Conservation (phyloP, 1,139 yeast genomes). For the Eremothecium sinecaudum region DNA sequence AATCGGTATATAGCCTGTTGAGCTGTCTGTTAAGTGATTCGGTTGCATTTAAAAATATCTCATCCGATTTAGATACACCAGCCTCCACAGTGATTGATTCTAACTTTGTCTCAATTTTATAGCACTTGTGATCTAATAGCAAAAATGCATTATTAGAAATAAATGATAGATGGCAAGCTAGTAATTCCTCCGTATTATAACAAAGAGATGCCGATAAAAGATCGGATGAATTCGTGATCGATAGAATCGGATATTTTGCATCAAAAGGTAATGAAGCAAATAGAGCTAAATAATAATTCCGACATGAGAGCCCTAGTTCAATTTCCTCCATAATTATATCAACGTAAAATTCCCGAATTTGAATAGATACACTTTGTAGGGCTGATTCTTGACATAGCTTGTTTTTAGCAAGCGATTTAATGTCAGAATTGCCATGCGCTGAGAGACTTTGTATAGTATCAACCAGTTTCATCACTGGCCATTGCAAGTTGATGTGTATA, state of each 20-base stretch:
- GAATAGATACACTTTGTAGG: neutral
- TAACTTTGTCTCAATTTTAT: neutral
- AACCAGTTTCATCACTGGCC: neutral
- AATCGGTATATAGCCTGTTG: too few species aligned
- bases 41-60: neutral
- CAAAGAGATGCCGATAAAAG: neutral
- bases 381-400: neutral
- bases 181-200: neutral
- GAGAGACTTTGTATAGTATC: too few species aligned
- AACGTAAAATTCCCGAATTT: neutral
- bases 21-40: neutral
- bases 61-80: neutral
- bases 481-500: constrained; percentile 8
- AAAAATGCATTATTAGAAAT: neutral
- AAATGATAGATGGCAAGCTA: neutral
- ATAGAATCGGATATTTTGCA: neutral
- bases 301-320: neutral
- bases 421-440: too few species aligned
- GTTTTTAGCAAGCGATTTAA: neutral
- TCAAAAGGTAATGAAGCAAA: neutral
- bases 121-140: neutral
- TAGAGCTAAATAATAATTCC: neutral
- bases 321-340: neutral
- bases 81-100: neutral
- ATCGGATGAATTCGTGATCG: neutral